These are phyloP conservation scores for Phytophthora pseudosyringae DNA, from an alignment of 352 stramenopile species.

Conservation along the genomic window DNA sequence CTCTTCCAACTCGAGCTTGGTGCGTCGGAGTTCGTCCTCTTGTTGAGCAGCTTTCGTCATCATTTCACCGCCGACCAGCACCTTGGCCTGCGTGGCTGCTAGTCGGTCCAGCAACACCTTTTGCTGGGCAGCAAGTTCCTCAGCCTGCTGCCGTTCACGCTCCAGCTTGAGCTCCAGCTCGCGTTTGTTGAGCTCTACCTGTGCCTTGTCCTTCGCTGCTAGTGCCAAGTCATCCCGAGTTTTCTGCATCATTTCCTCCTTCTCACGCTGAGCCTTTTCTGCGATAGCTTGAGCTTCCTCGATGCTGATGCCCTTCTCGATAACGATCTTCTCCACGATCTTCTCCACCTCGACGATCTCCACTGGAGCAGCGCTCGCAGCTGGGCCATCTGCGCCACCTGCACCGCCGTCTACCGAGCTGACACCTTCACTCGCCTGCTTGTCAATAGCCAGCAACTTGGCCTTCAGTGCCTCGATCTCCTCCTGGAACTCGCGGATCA, in stretches of 20 bases:
- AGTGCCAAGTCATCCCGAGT: constrained; percentile 72
- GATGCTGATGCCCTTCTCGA: constrained; percentile 85
- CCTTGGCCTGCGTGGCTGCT: constrained; percentile 91
- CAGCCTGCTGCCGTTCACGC: constrained; percentile 79
- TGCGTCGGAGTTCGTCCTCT: constrained; percentile 93
- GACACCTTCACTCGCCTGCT: constrained; percentile 40
- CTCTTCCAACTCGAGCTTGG: constrained; percentile 93
- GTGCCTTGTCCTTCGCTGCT: constrained; percentile 80
- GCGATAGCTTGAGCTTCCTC: constrained; percentile 77
- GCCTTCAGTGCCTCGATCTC: constrained; percentile 95
- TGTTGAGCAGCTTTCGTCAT: constrained; percentile 95
- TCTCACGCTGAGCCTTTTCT: constrained; percentile 76
- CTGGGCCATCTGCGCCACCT: not conserved
- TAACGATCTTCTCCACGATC: constrained; percentile 84
- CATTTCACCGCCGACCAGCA: constrained; percentile 92
- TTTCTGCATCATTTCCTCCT: constrained; percentile 75
- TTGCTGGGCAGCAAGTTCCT: constrained; percentile 75
- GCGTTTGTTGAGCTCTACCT: constrained; percentile 89
- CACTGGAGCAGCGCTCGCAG: constrained; percentile 7
- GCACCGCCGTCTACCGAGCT: constrained; percentile 11
- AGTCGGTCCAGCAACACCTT: constrained; percentile 89
- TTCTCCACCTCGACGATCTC: constrained; percentile 83
- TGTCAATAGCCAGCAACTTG: constrained; percentile 68
- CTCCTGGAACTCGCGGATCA: constrained; percentile 97
- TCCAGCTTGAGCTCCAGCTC: constrained; percentile 89